Percentiles rank a stretch among this genome's conserved stretches.
Conservation (phyloP, 805 yeast species). For the Pichia cephalocereana region DNA sequence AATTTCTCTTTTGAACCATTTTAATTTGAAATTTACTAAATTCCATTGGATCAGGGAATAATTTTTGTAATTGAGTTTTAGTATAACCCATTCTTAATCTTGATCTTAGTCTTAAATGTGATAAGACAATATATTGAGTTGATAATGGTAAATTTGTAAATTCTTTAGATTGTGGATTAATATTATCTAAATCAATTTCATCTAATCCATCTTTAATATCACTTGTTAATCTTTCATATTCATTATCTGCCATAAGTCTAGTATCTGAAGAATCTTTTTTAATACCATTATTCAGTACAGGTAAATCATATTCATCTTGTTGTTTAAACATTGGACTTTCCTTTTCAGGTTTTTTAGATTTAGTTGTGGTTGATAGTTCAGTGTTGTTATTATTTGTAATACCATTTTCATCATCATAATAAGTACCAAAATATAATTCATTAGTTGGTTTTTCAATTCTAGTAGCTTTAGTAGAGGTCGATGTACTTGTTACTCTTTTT, state of each 20-base stretch:
- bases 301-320: constrained; percentile 82
- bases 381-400: constrained; percentile 6
- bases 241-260: constrained; percentile 67
- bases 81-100: constrained; percentile 92
- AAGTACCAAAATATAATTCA: constrained; percentile 25
- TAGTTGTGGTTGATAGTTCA: neutral
- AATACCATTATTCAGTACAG: constrained; percentile 44
- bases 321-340: constrained; percentile 32
- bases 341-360: constrained; percentile 4
- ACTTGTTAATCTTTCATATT: constrained; percentile 50
- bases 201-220: constrained; percentile 54
- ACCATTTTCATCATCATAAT: constrained; percentile 28
- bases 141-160: constrained; percentile 71
- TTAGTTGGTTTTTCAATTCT: constrained; percentile 13
- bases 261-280: constrained; percentile 49
- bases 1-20: constrained; percentile 87
- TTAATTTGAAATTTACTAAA: constrained; percentile 89
- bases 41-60: constrained; percentile 81
- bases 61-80: constrained; percentile 71
- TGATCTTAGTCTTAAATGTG: constrained; percentile 74
- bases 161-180: constrained; percentile 78
- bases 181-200: constrained; percentile 56
- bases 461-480: too few relatives aligned
- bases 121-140: constrained; percentile 80
- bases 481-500: too few relatives aligned